Base-by-base conservation (phyloP, 108 stramenopile genomes). In the Licmophora abbreviata region DNA sequence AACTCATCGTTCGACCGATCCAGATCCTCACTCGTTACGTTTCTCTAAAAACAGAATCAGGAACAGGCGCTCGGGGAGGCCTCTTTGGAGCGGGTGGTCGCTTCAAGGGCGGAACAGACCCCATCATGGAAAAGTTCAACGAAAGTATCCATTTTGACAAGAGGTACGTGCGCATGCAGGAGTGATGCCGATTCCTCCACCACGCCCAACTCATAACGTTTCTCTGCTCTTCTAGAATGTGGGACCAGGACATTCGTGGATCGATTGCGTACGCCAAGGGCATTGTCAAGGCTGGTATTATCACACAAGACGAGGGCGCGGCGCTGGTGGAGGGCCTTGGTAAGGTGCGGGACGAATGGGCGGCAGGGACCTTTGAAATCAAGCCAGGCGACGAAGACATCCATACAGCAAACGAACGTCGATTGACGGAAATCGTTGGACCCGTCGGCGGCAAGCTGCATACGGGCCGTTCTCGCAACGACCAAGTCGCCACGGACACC, bases 61-160 rank as follows among this genome's bases (percentile, higher is more conserved):
- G 20, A 40, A 40, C 70, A 7, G 82, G 82, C 53, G 88, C 85
- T 34, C 85, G 92, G 8, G 92, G 92, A n/a, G 88, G 92, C 23
- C 68, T 93, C 42, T 93, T 93, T 63, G 92, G 85, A 33, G 82
- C 83, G 21, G 98, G 98, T 36, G 98, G 98, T 4, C 73, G 97
- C 5, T 99, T 99, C 84, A 81, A 88, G 58, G 94, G 88, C 20
- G 93, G 88, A 31, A 93, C 92, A n/a, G 98, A 99, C 57, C 97
- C 97, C 18, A 88, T 96, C 71, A 97, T 99, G 96, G 98, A 99
- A 60, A 95, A 97, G 58, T 98, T 99, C 66, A 99, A 99, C 64
- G 93, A 96, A 56, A 84, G 81, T 44, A 76, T 99, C 33, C 49
- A 48, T 23, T 97, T 96, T 58, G 98, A 99, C 79, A 88, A 93